Evolutionary conservation across 306 rosid genomes (phyloP), one percentile per base, ranked within the genome.

Genomic region (Castanea sativa): DNA sequence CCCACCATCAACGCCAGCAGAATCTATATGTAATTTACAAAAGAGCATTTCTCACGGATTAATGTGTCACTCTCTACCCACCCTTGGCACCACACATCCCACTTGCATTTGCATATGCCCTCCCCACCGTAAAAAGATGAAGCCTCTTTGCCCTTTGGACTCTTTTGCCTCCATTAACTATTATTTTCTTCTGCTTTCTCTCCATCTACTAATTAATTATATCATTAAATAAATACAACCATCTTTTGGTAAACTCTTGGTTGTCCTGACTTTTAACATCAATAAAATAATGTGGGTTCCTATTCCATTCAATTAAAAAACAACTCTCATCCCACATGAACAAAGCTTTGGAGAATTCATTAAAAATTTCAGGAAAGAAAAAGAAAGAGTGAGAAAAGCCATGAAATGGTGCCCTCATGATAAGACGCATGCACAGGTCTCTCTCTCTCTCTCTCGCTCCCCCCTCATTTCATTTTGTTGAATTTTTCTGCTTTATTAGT

Each of bases 31-130:
- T 52, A 61, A 4, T 14, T 35, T 5, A 2, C 27, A 12, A 59
- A 59, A 64, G 69, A 69, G 78, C 32, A 49, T 32, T 69, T 53
- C 61, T 71, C 30, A 45, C 68, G 5, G 55, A 71, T 38, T 63
- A 8, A 41, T 8, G 45, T 41, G 45, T 78, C 63, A 78, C 83
- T 72, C 51, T 60, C 45, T 29, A 81, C 73, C 69, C 43, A 78
- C 71, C 52, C 64, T 76, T 70, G 73, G 70, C 81, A 53, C 83
- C 76, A 57, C 69, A 59, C 5, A 2, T n/a, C 49, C 79, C 80
- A 67, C 74, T 64, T 76, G 79, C 79, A 15, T 51, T 64, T 76
- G 71, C 59, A 15, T 51, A 63, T 49, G 38, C 27, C 52, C 55
- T 76, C 73, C 70, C 18, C 53, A 10, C 29, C 30, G 13, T 21